phyloP scores from a whole-genome alignment of 768 basidiomycete species.

The Pluteus cervinus region DNA sequence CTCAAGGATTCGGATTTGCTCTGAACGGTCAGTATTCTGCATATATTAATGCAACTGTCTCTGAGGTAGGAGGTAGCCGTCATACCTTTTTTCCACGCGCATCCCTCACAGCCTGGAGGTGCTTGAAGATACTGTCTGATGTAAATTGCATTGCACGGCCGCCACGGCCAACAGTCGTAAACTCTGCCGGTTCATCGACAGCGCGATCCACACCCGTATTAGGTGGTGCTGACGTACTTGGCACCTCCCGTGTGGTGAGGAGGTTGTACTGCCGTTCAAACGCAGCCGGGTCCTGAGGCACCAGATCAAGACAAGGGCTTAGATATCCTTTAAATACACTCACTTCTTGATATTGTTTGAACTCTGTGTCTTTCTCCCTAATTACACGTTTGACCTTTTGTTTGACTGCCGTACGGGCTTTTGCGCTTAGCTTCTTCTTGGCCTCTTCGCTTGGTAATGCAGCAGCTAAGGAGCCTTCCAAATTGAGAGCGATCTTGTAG shows the following conservation, averaged over 20 bases:
- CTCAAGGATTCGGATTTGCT: constrained; percentile 90
- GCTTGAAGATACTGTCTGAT: constrained; percentile 86
- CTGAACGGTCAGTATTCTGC: constrained; percentile 93
- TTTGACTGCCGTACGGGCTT: constrained; percentile 95
- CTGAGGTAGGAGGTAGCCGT: constrained; percentile 2
- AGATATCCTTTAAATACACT: constrained; percentile 14
- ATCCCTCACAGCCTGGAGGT: constrained; percentile 85
- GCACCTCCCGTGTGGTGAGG: constrained; percentile 39
- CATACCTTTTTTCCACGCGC: constrained; percentile 92
- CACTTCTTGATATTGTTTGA: constrained; percentile 77
- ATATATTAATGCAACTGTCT: constrained; percentile 4
- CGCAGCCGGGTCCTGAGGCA: constrained; percentile 73
- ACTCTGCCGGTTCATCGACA: constrained; percentile 60
- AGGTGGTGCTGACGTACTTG: constrained; percentile 27
- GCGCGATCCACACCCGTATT: constrained; percentile 25
- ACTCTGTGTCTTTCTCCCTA: constrained; percentile 82
- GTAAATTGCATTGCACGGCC: constrained; percentile 81
- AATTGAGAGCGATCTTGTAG: constrained; percentile 63
- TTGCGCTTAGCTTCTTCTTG: constrained; percentile 96
- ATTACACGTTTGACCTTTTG: constrained; percentile 90
- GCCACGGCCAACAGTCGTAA: constrained; percentile 88
- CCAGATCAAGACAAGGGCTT: background rate
- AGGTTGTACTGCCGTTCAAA: constrained; percentile 75
- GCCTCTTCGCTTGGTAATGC: constrained; percentile 83
- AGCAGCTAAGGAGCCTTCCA: constrained; percentile 74